phyloP scores from a whole-genome alignment of 768 basidiomycete genomes.

The Asterophora lycoperdoides region DNA sequence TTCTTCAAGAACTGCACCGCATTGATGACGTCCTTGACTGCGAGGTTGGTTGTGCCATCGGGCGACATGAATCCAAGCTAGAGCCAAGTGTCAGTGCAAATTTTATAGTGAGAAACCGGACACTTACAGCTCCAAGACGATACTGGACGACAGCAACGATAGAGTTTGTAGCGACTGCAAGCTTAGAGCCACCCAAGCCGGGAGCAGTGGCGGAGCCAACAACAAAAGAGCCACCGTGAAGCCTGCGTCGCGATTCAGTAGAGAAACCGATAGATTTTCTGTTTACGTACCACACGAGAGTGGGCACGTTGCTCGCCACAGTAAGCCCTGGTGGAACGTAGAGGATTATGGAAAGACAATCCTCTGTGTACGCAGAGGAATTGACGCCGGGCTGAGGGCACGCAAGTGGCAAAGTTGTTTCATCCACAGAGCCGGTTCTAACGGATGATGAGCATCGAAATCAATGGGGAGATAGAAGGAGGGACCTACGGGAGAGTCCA shows the following conservation, averaged over 20 bases:
- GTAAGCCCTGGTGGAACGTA: slow-evolving; percentile 54
- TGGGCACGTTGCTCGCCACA: slow-evolving; percentile 37
- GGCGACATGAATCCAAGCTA: slow-evolving; percentile 78
- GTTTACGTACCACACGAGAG: slow-evolving; percentile 54
- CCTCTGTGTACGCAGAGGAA: slow-evolving; percentile 56
- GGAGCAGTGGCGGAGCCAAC: slow-evolving; percentile 65
- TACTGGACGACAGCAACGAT: slow-evolving; percentile 84
- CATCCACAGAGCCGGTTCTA: slow-evolving; percentile 50
- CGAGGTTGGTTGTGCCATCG: slow-evolving; percentile 65
- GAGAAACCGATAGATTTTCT: not conserved
- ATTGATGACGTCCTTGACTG: slow-evolving; percentile 61
- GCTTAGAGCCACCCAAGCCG: slow-evolving; percentile 72
- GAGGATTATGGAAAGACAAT: slow-evolving; percentile 77
- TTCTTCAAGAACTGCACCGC: slow-evolving; percentile 59
- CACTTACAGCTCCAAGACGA: slow-evolving; percentile 71
- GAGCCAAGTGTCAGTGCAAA: slow-evolving; percentile 5
- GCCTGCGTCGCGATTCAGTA: slow-evolving; percentile 37
- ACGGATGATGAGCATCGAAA: slow-evolving; percentile 1
- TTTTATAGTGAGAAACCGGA: not conserved
- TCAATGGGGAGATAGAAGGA: slow-evolving; percentile 1
- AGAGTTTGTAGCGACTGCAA: slow-evolving; percentile 66
- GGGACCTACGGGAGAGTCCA: slow-evolving; percentile 63
- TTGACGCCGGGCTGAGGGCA: slow-evolving; percentile 64
- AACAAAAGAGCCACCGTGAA: slow-evolving; percentile 83
- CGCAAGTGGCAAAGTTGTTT: slow-evolving; percentile 54